phyloP scores from a whole-genome alignment of 2,329 filamentous ascomycete species.

The Pseudogymnoascus sp. region DNA sequence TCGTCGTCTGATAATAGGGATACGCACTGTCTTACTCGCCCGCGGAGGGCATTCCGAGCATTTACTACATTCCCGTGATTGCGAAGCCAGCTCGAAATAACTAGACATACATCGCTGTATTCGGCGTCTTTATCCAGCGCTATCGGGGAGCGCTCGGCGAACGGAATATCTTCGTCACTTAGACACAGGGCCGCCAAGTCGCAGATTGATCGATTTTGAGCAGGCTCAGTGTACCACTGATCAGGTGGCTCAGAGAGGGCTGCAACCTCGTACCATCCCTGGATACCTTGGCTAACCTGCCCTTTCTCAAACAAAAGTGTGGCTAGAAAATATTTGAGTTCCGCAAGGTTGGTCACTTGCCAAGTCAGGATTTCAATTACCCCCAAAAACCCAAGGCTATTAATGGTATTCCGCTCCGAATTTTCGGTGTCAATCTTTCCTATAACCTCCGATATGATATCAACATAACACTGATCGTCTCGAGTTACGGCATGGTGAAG shows the following conservation, averaged over 20 bases:
- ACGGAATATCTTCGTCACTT: not conserved
- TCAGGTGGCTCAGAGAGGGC: not conserved
- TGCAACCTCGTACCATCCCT: not conserved
- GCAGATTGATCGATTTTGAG: not conserved
- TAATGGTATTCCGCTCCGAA: not conserved
- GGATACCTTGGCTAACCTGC: not conserved
- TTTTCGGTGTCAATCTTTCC: not conserved
- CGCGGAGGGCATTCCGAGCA: not conserved
- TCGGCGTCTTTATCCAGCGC: not conserved
- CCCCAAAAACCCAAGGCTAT: not conserved
- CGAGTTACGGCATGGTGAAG: not conserved
- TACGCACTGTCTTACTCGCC: not conserved
- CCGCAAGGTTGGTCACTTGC: not conserved
- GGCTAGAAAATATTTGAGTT: not conserved
- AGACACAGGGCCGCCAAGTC: not conserved
- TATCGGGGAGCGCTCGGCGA: not conserved
- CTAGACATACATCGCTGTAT: not conserved
- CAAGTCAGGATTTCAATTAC: not conserved
- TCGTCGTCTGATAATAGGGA: not conserved
- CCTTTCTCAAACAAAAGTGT: not conserved
- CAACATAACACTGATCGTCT: not conserved
- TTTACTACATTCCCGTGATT: not conserved
- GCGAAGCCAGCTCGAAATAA: not conserved
- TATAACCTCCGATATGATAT: not conserved
- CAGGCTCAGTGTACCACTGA: not conserved